A percentile compares a stretch with the other conserved stretches of the same genome.
Conservation (phyloP, 768 basidiomycete species). For the Serendipita sp. region DNA sequence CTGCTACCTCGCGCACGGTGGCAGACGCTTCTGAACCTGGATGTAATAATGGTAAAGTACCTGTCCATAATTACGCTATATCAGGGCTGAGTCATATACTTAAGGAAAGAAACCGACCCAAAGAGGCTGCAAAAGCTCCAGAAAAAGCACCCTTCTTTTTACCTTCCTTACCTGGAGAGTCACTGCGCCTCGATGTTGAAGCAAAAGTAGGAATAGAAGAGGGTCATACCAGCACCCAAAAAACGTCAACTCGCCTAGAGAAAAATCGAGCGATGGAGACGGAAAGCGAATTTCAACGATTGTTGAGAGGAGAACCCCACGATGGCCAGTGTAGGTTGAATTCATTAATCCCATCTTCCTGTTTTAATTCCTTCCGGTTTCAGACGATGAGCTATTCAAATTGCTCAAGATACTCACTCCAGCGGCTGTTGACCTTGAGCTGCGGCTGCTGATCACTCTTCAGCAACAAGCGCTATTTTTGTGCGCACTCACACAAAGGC, state of each 20-base stretch:
- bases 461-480: slow-evolving; percentile 53
- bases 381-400: slow-evolving; percentile 70
- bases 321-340: slow-evolving; percentile 46
- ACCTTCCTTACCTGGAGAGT: slow-evolving; percentile 78
- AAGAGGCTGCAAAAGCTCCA: slow-evolving; percentile 84
- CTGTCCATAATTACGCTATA: background rate
- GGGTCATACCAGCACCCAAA: slow-evolving; percentile 19
- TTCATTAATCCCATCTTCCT: background rate
- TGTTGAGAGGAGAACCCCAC: slow-evolving; percentile 39
- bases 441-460: slow-evolving; percentile 58
- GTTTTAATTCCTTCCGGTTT: slow-evolving; percentile 6
- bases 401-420: slow-evolving; percentile 78
- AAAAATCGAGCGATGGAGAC: slow-evolving; percentile 33
- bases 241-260: slow-evolving; percentile 31
- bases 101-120: slow-evolving; percentile 90
- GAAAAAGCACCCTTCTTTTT: slow-evolving; percentile 97
- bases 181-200: slow-evolving; percentile 56
- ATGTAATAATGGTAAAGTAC: slow-evolving; percentile 64
- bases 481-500: slow-evolving; percentile 49
- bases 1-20: slow-evolving; percentile 82
- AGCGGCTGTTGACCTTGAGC: slow-evolving; percentile 77
- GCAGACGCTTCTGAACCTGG: slow-evolving; percentile 94
- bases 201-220: slow-evolving; percentile 21
- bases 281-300: slow-evolving; percentile 56
- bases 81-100: background rate